phyloP scores from a whole-genome alignment of 192 early-diverging fungal genomes.

The Gryganskiella cystojenkinii region DNA sequence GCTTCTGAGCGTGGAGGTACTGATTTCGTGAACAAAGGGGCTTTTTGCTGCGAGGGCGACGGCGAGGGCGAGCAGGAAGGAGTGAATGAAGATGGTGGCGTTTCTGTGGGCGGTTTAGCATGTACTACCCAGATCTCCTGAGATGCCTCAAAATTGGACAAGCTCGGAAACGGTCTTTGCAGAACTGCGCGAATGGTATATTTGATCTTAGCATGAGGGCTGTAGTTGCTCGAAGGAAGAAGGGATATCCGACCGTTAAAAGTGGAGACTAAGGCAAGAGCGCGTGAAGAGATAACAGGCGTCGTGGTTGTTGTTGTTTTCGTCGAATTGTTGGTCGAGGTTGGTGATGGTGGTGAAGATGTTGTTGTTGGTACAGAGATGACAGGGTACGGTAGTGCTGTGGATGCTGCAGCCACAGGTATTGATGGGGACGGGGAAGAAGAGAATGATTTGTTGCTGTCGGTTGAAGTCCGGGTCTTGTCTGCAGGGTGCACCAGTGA shows the following conservation, averaged over 20 bases:
- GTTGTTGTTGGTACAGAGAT: constrained; percentile 5
- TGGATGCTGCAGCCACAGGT: background rate
- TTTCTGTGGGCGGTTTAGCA: background rate
- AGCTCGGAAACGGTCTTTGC: constrained; percentile 34
- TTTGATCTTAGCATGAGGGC: constrained; percentile 9
- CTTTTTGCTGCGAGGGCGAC: background rate
- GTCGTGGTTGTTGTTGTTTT: too few relatives aligned
- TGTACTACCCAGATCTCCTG: constrained; percentile 49
- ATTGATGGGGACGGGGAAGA: constrained; percentile 1
- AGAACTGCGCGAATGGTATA: constrained; percentile 43
- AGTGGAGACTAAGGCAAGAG: background rate
- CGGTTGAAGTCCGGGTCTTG: background rate
- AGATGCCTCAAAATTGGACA: constrained; percentile 37
- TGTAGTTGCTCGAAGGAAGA: constrained; percentile 25
- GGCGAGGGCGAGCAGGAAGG: background rate
- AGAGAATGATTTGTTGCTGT: constrained; percentile 3
- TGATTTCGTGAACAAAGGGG: too few relatives aligned
- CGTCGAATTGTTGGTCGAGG: background rate
- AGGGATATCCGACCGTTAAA: background rate
- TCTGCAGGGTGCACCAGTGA: constrained; percentile 6
- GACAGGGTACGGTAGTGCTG: background rate
- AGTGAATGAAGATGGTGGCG: background rate
- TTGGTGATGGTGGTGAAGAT: background rate
- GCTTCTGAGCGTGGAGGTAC: too few relatives aligned
- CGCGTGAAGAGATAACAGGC: background rate